Evolutionary conservation across 495 filamentous ascomycete species (phyloP).

Genomic region (Achaetomiella virescens): DNA sequence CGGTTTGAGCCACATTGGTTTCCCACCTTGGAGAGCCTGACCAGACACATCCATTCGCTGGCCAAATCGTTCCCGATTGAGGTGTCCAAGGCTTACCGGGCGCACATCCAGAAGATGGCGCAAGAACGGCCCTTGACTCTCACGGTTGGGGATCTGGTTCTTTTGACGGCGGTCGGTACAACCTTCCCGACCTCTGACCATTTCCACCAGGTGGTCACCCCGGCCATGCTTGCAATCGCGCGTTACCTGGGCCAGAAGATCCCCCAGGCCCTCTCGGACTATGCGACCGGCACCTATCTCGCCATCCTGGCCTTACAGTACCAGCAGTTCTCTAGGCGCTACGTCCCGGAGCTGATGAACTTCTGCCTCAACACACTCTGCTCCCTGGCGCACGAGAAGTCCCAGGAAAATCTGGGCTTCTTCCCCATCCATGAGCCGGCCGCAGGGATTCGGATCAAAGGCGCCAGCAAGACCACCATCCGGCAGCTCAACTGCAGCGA

Average conservation of each 20-base stretch:
- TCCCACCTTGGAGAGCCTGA: slow-evolving; percentile 35
- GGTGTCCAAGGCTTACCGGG: slow-evolving; percentile 69
- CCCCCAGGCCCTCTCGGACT: slow-evolving; percentile 55
- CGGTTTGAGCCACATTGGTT: slow-evolving; percentile 31
- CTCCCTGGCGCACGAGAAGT: slow-evolving; percentile 52
- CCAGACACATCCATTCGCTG: slow-evolving; percentile 53
- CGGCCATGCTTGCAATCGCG: slow-evolving; percentile 72
- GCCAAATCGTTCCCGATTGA: slow-evolving; percentile 73
- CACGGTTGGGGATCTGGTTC: slow-evolving; percentile 66
- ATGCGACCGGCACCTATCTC: slow-evolving; percentile 70
- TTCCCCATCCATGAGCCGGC: slow-evolving; percentile 60
- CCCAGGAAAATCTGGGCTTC: slow-evolving; percentile 37
- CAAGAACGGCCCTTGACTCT: slow-evolving; percentile 53
- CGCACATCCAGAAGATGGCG: slow-evolving; percentile 60
- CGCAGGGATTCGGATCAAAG: slow-evolving; percentile 47
- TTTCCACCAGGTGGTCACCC: slow-evolving; percentile 89
- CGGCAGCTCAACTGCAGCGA: slow-evolving; percentile 49
- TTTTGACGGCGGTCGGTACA: slow-evolving; percentile 73
- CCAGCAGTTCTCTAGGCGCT: slow-evolving; percentile 72
- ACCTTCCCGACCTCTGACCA: slow-evolving; percentile 95
- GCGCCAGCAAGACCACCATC: slow-evolving; percentile 25
- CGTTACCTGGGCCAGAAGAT: slow-evolving; percentile 75
- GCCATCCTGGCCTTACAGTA: slow-evolving; percentile 72
- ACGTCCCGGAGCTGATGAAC: slow-evolving; percentile 80
- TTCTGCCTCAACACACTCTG: slow-evolving; percentile 73